phyloP scores from a whole-genome alignment of 2,329 filamentous ascomycete species.

The Aureobasidium subglaciale region DNA sequence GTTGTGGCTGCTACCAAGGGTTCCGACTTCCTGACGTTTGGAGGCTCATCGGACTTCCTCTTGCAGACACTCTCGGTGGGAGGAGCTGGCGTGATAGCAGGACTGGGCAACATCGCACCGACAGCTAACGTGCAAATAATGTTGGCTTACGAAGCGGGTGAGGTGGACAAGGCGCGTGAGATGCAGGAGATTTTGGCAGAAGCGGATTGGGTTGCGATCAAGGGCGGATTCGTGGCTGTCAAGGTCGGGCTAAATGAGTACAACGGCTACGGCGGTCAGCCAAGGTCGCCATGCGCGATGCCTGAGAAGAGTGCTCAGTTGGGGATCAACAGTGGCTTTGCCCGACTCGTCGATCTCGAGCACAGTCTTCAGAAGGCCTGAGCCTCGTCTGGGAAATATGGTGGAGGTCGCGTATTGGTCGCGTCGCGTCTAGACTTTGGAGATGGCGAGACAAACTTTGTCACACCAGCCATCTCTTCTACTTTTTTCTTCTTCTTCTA shows the following conservation, averaged over 20 bases:
- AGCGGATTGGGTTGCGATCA: conserved; percentile 63
- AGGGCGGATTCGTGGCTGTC: conserved; percentile 61
- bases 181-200: conserved; percentile 59
- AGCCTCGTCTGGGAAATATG: neutral
- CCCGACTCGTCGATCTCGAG: conserved; percentile 39
- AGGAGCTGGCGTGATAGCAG: conserved; percentile 64
- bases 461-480: no score
- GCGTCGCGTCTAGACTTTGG: no score
- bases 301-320: conserved; percentile 33
- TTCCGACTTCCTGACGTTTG: conserved; percentile 58
- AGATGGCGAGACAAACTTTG: neutral
- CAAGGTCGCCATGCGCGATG: conserved; percentile 50
- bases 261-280: conserved; percentile 58
- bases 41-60: conserved; percentile 67
- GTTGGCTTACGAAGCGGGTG: conserved; percentile 52
- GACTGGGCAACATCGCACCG: conserved; percentile 63
- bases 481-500: no score
- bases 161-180: conserved; percentile 52
- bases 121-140: conserved; percentile 51
- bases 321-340: conserved; percentile 31
- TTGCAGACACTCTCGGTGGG: conserved; percentile 63
- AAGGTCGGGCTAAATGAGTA: conserved; percentile 58
- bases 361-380: conserved; percentile 19
- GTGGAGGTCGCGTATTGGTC: no score
- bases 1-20: conserved; percentile 42